phyloP scores from a whole-genome alignment of 306 rosid genomes.

The Amphicarpaea edgeworthii region DNA sequence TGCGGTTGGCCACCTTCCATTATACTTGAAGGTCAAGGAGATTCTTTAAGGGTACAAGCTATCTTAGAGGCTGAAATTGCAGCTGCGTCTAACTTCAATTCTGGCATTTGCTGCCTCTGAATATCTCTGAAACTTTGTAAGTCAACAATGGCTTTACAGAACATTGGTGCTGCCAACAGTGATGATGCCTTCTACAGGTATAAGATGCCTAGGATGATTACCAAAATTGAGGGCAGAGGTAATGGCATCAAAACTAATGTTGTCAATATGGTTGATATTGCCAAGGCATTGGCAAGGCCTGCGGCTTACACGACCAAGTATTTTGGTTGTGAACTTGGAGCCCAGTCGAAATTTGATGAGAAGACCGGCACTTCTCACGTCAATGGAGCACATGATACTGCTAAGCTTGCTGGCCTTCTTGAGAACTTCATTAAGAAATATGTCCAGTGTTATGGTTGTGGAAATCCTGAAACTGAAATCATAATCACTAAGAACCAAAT shows the following conservation, averaged over 20 bases:
- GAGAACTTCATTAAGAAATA: conserved; percentile 86
- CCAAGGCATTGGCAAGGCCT: conserved; percentile 87
- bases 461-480: conserved; percentile 85
- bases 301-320: conserved; percentile 79
- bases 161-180: conserved; percentile 77
- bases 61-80: conserved; percentile 22
- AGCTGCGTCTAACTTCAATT: conserved; percentile 9
- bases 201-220: conserved; percentile 91
- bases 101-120: conserved; percentile 23
- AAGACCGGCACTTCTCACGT: conserved; percentile 77
- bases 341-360: conserved; percentile 85
- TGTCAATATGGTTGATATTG: conserved; percentile 87
- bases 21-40: conserved; percentile 35
- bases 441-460: conserved; percentile 84
- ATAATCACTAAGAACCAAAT: conserved; percentile 76
- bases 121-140: background rate
- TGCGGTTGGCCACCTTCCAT: conserved; percentile 55
- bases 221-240: conserved; percentile 87
- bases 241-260: conserved; percentile 86
- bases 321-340: conserved; percentile 90
- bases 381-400: conserved; percentile 83
- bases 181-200: conserved; percentile 94
- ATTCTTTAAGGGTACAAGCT: conserved; percentile 27
- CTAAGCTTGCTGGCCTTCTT: conserved; percentile 81
- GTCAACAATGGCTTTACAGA: conserved; percentile 72